These are phyloP conservation scores for Paramecium biaurelia DNA, from an alignment of 73 alveolate genomes.

Conservation along the genomic window DNA sequence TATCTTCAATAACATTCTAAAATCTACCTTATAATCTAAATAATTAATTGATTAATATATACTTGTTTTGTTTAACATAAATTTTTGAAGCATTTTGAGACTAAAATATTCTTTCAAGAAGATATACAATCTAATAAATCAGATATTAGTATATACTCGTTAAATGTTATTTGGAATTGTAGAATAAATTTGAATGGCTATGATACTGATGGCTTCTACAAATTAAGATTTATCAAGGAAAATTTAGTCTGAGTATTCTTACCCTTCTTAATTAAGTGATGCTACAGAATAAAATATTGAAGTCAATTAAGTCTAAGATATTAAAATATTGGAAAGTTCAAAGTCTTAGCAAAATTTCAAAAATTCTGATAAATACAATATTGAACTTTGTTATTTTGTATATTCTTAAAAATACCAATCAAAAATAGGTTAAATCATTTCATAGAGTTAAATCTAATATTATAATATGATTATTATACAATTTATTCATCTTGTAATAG, in stretches of 20 bases:
- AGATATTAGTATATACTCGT: background rate
- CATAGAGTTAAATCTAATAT: background rate
- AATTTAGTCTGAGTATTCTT: background rate
- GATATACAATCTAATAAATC: slow-evolving; percentile 27
- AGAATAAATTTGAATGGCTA: background rate
- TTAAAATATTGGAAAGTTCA: background rate
- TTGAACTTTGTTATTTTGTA: background rate
- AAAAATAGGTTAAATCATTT: background rate
- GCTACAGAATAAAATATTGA: slow-evolving; percentile 17
- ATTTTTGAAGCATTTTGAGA: slow-evolving; percentile 11
- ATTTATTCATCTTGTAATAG: background rate
- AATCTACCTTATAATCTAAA: background rate
- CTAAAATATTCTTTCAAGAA: background rate
- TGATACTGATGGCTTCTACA: slow-evolving; percentile 32
- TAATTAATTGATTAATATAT: background rate
- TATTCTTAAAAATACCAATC: slow-evolving; percentile 7
- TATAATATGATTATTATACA: background rate
- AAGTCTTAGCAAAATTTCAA: background rate
- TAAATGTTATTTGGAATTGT: background rate
- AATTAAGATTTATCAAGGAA: slow-evolving; percentile 22
- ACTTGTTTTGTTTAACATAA: background rate
- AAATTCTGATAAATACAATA: background rate
- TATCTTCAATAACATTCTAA: background rate
- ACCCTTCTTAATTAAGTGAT: background rate
- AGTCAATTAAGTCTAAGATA: background rate